A percentile compares a stretch with the other conserved stretches of the same genome.
Evolutionary conservation across 768 basidiomycete genomes (phyloP).

Genomic region (Tulasnella sp.): DNA sequence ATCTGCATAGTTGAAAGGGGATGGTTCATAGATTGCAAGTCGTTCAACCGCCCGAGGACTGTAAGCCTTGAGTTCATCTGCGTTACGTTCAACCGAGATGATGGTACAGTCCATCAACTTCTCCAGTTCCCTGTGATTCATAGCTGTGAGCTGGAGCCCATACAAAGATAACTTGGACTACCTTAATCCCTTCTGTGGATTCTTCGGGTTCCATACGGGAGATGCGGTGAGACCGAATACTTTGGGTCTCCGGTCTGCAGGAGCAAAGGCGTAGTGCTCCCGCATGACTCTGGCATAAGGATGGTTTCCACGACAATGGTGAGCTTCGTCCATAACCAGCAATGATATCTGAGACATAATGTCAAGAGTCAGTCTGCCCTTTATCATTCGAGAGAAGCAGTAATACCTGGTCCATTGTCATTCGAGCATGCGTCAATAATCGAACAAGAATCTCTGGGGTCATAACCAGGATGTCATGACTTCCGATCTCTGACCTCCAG

Average conservation of each 20-base stretch:
- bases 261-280: slow-evolving; percentile 34
- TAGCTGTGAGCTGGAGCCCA: too few species aligned
- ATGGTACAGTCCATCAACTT: slow-evolving; percentile 60
- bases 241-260: slow-evolving; percentile 43
- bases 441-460: slow-evolving; percentile 76
- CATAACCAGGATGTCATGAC: slow-evolving; percentile 70
- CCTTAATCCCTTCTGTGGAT: slow-evolving; percentile 48
- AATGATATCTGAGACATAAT: slow-evolving; percentile 36
- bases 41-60: background rate
- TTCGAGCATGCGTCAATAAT: slow-evolving; percentile 71
- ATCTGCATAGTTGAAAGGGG: background rate
- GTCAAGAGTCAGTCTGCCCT: background rate
- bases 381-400: background rate
- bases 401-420: slow-evolving; percentile 50
- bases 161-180: background rate
- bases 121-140: slow-evolving; percentile 36
- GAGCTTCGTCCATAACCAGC: slow-evolving; percentile 43
- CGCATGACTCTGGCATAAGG: slow-evolving; percentile 47
- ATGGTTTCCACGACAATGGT: slow-evolving; percentile 31
- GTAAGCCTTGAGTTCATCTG: slow-evolving; percentile 48
- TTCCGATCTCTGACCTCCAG: slow-evolving; percentile 38
- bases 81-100: slow-evolving; percentile 57
- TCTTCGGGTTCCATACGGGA: slow-evolving; percentile 68
- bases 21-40: background rate
- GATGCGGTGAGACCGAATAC: slow-evolving; percentile 93